These are phyloP conservation scores for Venturia oleaginea DNA, from an alignment of 2,329 filamentous ascomycete genomes.

Conservation along the genomic window DNA sequence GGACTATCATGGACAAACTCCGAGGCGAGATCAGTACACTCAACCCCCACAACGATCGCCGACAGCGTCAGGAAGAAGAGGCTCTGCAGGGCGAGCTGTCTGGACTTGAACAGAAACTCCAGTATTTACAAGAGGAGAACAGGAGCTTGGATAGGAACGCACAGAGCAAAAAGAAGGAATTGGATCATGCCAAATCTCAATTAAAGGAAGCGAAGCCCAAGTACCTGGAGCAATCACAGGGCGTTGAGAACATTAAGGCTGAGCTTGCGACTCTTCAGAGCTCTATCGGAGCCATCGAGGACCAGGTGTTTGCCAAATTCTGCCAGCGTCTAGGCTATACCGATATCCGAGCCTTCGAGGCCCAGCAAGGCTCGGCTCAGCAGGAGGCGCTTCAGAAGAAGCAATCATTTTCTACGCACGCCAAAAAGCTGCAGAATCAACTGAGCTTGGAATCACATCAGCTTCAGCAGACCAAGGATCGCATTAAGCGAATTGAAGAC, in stretches of 20 bases:
- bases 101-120: slow-evolving; percentile 61
- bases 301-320: slow-evolving; percentile 77
- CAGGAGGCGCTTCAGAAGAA: slow-evolving; percentile 84
- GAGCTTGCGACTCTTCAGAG: slow-evolving; percentile 48
- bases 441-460: slow-evolving; percentile 60
- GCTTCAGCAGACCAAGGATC: slow-evolving; percentile 58
- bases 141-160: slow-evolving; percentile 74
- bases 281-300: slow-evolving; percentile 72
- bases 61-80: slow-evolving; percentile 70
- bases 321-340: slow-evolving; percentile 79
- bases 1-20: slow-evolving; percentile 64
- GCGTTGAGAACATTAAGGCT: slow-evolving; percentile 53
- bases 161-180: slow-evolving; percentile 71
- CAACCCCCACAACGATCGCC: slow-evolving; percentile 57
- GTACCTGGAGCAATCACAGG: slow-evolving; percentile 60
- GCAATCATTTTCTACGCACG: slow-evolving; percentile 75
- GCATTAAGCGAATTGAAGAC: slow-evolving; percentile 60
- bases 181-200: slow-evolving; percentile 63
- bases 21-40: slow-evolving; percentile 70
- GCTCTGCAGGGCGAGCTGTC: slow-evolving; percentile 68
- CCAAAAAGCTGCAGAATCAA: slow-evolving; percentile 51
- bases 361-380: slow-evolving; percentile 83
- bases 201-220: slow-evolving; percentile 70
- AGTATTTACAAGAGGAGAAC: slow-evolving; percentile 65
- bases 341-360: slow-evolving; percentile 87